Evolutionary conservation across 345 rosid genomes (phyloP).

Genomic region (Carallia brachiata): DNA sequence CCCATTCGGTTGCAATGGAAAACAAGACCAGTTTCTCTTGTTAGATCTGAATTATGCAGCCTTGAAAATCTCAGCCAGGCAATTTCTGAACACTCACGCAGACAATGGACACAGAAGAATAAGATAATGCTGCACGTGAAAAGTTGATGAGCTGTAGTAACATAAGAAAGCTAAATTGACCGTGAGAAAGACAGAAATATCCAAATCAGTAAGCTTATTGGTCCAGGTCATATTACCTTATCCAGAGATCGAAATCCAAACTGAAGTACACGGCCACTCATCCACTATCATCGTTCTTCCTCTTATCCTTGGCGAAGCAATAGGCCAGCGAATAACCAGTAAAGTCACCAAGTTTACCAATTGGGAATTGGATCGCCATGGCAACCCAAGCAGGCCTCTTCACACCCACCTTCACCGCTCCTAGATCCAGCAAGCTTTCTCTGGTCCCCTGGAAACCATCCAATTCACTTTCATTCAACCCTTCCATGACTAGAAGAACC

Average conservation of each 20-base stretch:
- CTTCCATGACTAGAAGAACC: conserved; percentile 34
- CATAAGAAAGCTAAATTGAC: not conserved
- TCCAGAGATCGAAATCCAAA: conserved; percentile 4
- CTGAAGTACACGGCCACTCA: not conserved
- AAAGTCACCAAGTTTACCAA: not conserved
- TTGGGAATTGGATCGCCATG: conserved; percentile 34
- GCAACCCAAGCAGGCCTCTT: conserved; percentile 65
- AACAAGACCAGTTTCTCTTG: no score
- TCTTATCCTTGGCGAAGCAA: no score
- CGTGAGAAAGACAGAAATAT: not conserved
- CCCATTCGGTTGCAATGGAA: no score
- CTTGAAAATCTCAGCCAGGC: not conserved
- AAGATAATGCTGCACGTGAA: not conserved
- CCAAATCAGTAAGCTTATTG: conserved; percentile 3
- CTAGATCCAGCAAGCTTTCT: conserved; percentile 36
- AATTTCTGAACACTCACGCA: not conserved
- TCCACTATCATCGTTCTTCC: not conserved
- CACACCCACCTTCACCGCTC: conserved; percentile 46
- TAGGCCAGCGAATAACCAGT: not conserved
- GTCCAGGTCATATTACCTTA: conserved; percentile 3
- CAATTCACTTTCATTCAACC: conserved; percentile 24
- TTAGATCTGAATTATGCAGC: no score
- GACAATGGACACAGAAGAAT: not conserved
- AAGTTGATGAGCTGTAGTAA: not conserved
- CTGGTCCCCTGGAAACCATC: conserved; percentile 45